These are phyloP conservation scores for Lophiostoma macrostomum DNA, from an alignment of 495 filamentous ascomycete genomes.

Conservation along the genomic window DNA sequence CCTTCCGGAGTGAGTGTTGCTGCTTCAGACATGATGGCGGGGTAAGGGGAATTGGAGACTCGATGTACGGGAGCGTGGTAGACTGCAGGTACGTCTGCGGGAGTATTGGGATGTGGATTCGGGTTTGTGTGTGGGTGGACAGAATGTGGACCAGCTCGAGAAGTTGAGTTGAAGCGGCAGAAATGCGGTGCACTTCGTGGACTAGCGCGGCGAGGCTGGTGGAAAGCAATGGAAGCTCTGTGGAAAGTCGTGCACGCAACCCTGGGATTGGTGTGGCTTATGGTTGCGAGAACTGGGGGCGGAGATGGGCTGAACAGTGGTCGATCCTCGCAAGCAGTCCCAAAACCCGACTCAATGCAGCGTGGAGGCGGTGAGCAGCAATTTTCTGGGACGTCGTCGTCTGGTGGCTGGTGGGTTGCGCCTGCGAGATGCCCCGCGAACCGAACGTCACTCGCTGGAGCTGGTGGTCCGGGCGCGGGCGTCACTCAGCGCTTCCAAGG, in stretches of 20 bases:
- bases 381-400: not conserved
- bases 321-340: no score
- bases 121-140: constrained; percentile 1
- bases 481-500: not conserved
- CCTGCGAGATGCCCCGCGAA: constrained; percentile 24
- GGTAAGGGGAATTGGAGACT: not conserved
- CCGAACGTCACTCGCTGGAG: constrained; percentile 20
- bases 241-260: constrained; percentile 5
- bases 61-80: not conserved
- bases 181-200: constrained; percentile 15
- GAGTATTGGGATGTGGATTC: not conserved
- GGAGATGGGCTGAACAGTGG: no score
- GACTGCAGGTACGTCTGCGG: not conserved
- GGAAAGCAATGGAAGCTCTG: constrained; percentile 33
- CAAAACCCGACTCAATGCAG: no score
- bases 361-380: not conserved
- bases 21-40: constrained; percentile 29
- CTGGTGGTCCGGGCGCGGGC: constrained; percentile 4
- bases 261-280: not conserved
- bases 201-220: constrained; percentile 32
- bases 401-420: constrained; percentile 11
- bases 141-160: not conserved
- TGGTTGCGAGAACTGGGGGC: no score
- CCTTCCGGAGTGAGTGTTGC: constrained; percentile 41
- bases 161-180: constrained; percentile 14